Evolutionary conservation across 345 rosid species (phyloP).

Genomic region (Populus ilicifolia): DNA sequence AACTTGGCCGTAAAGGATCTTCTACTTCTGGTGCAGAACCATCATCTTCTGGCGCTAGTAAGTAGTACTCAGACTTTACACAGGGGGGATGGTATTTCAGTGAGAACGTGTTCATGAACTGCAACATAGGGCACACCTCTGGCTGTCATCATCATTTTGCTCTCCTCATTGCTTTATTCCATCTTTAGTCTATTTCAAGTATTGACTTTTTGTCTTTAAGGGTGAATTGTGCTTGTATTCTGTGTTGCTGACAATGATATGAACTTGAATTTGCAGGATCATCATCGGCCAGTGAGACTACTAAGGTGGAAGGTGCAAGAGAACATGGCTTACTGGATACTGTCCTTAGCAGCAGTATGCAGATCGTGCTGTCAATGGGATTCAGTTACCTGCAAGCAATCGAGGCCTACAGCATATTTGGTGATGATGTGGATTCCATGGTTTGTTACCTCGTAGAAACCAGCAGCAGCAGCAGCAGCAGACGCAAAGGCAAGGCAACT

Average conservation of each 20-base stretch:
- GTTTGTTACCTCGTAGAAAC: conserved; percentile 87
- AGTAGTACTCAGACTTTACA: conserved; percentile 43
- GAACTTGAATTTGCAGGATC: conserved; percentile 45
- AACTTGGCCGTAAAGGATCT: conserved; percentile 57
- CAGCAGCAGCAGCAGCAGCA: conserved; percentile 42
- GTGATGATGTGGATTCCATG: conserved; percentile 93
- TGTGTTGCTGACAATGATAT: neutral
- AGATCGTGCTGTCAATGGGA: conserved; percentile 86
- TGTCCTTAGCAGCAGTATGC: conserved; percentile 63
- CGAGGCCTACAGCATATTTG: conserved; percentile 91
- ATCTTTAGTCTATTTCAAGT: neutral
- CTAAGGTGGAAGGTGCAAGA: conserved; percentile 31
- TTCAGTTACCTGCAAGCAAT: conserved; percentile 81
- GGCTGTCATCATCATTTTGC: neutral
- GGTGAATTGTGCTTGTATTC: neutral
- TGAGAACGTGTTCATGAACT: neutral
- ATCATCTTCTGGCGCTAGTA: conserved; percentile 93
- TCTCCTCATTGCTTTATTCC: neutral
- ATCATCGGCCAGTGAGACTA: conserved; percentile 57
- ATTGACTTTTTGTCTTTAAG: neutral
- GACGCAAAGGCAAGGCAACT: conserved; percentile 82
- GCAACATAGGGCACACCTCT: neutral
- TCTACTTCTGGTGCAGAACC: conserved; percentile 86
- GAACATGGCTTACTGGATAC: conserved; percentile 38
- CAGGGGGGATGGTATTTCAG: neutral